Evolutionary conservation across 345 rosid species (phyloP), one percentile per base, ranked within the genome.

Genomic region (Chamaenerion angustifolium): DNA sequence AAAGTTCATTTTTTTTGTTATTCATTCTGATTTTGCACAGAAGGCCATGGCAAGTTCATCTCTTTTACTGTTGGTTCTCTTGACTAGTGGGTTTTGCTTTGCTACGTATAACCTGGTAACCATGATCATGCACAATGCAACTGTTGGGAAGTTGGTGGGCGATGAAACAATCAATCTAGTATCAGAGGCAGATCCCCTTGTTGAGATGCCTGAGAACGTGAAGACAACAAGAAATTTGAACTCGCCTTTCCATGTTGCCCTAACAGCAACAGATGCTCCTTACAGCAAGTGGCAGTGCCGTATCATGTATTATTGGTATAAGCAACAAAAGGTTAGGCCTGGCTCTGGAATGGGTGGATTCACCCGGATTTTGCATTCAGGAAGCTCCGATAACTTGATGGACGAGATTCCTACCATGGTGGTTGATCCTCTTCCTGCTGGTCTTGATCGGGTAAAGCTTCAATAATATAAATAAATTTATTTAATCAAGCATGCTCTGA

Each of bases 231-330:
- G 78, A 60, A 57, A 43, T 12, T 53, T 65, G 16, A 66, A 63
- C 52, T 43, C 58, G 25, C 85, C 66, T 6, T 87, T 73, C 59
- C 98, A 92, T 66, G 76, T 92, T 37, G 98, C 96, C 45, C 70
- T 92, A 48, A 92, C 98, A 10, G 93, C 98, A 4, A 82, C 96
- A 0, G 95, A 80, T 67, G 85, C 94, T 42, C 68, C 74, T 49
- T 92, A 92, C 65, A 87, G 81, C 59, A 77, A 82, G 66, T 87
- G 98, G 98, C 98, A 92, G 69, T 82, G 95, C 71, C 95, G 95
- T 52, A 80, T 92, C 0, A 84, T 87, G 95, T 82, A 87, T 59
- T 92, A 92, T 53, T 92, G 96, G 96, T 92, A 92, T 66, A 84
- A 76, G 61, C 81, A 76, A 79, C 60, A 64, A 61, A 92, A 73